A percentile compares a stretch with the other conserved stretches of the same genome.
Evolutionary conservation across 2,329 filamentous ascomycete species (phyloP).

Genomic region (Pyrenophora tritici-repentis): DNA sequence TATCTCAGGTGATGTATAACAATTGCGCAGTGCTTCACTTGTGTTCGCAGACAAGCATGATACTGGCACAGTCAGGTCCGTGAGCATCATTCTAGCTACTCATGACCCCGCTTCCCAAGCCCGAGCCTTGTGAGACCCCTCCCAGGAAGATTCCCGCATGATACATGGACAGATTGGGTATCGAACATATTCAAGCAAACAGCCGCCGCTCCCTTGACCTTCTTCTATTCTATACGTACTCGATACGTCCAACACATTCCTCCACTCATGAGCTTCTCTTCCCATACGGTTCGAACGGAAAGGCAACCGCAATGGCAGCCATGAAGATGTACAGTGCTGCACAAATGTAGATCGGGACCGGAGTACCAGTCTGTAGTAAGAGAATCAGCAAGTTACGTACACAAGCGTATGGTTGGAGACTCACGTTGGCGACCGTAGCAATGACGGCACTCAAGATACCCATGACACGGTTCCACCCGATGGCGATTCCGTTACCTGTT

Average conservation of each 20-base stretch:
- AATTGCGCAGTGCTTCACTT: too few species aligned
- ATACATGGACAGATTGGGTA: too few species aligned
- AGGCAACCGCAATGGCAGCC: constrained; percentile 61
- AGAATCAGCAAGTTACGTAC: background rate
- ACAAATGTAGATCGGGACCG: constrained; percentile 71
- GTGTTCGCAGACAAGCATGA: too few species aligned
- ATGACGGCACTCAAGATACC: constrained; percentile 73
- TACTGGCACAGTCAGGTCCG: too few species aligned
- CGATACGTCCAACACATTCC: background rate
- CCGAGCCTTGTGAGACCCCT: too few species aligned
- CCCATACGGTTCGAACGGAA: constrained; percentile 72
- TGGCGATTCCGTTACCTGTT: constrained; percentile 74
- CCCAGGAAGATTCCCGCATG: too few species aligned
- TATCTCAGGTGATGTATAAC: too few species aligned
- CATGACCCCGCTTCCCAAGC: too few species aligned
- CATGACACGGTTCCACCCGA: constrained; percentile 74
- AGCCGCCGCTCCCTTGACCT: too few species aligned
- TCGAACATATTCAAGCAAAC: too few species aligned
- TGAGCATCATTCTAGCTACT: too few species aligned
- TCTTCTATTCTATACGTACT: background rate
- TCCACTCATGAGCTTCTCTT: constrained; percentile 54
- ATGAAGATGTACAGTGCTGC: constrained; percentile 67
- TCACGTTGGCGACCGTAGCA: constrained; percentile 61
- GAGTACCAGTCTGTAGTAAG: constrained; percentile 56
- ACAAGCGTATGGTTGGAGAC: constrained; percentile 12